phyloP scores from a whole-genome alignment of 2,329 filamentous ascomycete genomes.

The Pseudonectria buxi region DNA sequence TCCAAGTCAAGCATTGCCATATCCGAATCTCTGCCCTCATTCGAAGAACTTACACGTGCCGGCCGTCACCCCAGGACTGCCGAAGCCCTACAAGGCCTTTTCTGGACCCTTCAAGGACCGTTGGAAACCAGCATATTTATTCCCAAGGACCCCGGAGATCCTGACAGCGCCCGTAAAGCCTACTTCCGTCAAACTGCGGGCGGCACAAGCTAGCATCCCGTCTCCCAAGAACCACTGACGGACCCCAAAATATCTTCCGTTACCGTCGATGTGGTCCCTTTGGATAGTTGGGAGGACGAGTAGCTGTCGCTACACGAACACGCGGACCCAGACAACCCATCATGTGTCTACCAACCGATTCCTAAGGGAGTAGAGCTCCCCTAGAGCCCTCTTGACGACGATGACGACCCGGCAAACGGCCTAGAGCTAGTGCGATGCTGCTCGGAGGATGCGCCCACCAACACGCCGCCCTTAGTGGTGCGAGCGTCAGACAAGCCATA shows the following conservation, averaged over 20 bases:
- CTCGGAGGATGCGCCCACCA: constrained; percentile 3
- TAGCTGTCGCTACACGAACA: constrained; percentile 1
- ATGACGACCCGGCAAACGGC: no score
- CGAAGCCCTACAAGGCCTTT: constrained; percentile 1
- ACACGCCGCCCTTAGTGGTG: not conserved
- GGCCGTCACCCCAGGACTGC: no score
- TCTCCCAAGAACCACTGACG: constrained; percentile 9
- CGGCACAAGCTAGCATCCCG: constrained; percentile 5
- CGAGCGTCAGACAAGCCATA: constrained; percentile 1
- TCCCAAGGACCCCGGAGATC: constrained; percentile 2
- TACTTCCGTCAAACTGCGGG: constrained; percentile 2
- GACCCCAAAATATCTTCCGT: constrained; percentile 1
- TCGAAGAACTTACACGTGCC: no score
- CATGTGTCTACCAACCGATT: not conserved
- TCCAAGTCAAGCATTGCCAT: no score
- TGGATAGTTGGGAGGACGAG: not conserved
- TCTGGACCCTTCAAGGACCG: constrained; percentile 4
- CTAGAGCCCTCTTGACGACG: no score
- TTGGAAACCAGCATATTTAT: constrained; percentile 8
- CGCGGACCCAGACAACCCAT: not conserved
- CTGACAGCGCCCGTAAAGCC: constrained; percentile 4
- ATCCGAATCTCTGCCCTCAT: no score
- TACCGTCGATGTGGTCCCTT: constrained; percentile 1
- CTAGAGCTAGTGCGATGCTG: not conserved
- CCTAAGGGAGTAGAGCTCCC: no score